Base-by-base conservation (phyloP, 257 asterid species). In the Forsythia viridissima region DNA sequence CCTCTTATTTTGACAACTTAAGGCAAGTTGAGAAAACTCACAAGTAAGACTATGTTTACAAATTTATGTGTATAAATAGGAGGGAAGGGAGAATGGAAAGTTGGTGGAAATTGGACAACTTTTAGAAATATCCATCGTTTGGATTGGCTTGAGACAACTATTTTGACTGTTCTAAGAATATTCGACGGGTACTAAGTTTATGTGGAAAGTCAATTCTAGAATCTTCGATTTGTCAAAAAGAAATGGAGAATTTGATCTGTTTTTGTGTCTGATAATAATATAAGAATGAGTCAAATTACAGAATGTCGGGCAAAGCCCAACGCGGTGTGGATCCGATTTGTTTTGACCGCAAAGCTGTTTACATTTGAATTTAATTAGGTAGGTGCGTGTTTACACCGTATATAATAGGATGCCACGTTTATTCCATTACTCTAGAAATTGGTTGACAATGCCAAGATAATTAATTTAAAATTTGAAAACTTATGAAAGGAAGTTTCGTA, bases 101-200 rank as follows among this genome's bases (percentile, higher is more conserved):
- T 73, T 63, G 82, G 59, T 73, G 46, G 78, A 57, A 55, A 12
- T 6, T 71, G 81, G 72, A 21, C 36, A n/a, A 37, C 7, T 67
- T 4, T 77, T 48, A 51, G 2, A 51, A 15, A 5, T 59, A 57
- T 24, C 3, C 4, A 1, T 9, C 10, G 70, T 30, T 63, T 63
- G 70, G 70, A 63, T 10, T 21, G 36, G 70, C 38, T 63, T 30
- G 6, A 63, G 70, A 63, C 70, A 30, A 30, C 70, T 8, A 63
- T 63, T 63, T 63, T 63, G 70, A 63, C 70, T 10, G 39, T 63
- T 30, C 7, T 30, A 8, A 30, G 39, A 30, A 24, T 30, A 20
- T 63, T 63, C 18, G 15, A 12, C 40, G 40, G 0, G 6, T 30
- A 63, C 39, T 3, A 12, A 51, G 59, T 51, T 51, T 4, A 1